Evolutionary conservation across 352 stramenopile species (phyloP), one percentile per base, ranked within the genome.

Genomic region (Halophytophthora batemanensis): DNA sequence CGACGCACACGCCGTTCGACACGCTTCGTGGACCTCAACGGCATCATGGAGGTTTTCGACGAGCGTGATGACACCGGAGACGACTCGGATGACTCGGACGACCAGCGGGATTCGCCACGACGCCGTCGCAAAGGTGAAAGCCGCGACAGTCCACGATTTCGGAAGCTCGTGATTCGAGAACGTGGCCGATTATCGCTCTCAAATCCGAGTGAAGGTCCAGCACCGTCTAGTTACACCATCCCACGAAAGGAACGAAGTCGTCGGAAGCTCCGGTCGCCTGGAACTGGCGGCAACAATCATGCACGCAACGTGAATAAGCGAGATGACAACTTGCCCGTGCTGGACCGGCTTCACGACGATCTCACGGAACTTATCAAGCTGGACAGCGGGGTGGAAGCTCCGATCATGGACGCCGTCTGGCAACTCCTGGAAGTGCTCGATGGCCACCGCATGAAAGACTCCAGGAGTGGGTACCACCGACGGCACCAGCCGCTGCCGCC

Each of bases 341-440:
- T 82, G 10, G 66, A 82, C 23, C 68, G 66, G 0, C 53, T 85
- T 29, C 76, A 87, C 21, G 45, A 69, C 5, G 56, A 77, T 33
- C 49, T 87, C 1, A 66, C 79, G 1, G 69, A 83, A 56, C 56
- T 85, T 13, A 70, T 87, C 41, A 81, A 85, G 28, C 65, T 68
- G 25, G 71, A 87, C 37, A 41, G 66, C 29, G 50, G 53, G 2
- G 54, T 53, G 2, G 46, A 57, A 28, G 44, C 50, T 1, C 17
- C 10, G 45, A 50, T 78, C 22, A 66, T 72, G 46, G 62, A 82
- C 29, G 62, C 67, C 3, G 69, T 69, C 23, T 84, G 71, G 72
- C 66, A 81, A 49, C 42, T 84, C 14, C 53, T 88, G 3, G 74
- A 88, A 45, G 45, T 61, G 3, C 70, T 86, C 4, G 77, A 88